Evolutionary conservation across 139 green algal genomes (phyloP), one percentile per base, ranked within the genome.

Genomic region (Closterium sp.): DNA sequence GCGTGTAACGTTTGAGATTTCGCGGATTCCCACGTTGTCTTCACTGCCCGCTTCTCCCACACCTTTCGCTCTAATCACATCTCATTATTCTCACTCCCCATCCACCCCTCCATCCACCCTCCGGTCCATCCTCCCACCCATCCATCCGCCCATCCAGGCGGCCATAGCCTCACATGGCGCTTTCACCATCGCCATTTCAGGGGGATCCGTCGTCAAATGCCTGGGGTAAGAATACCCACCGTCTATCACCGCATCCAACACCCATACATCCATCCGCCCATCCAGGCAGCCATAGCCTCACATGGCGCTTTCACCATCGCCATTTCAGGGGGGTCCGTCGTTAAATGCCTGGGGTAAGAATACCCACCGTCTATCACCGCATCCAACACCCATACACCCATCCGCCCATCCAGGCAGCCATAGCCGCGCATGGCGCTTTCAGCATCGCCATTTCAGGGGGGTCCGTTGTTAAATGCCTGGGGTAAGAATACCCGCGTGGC

Each of bases 321-420:
- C n/a, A n/a, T n/a, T n/a, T n/a, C 91, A n/a, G 91, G 91, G 24
- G 91, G 91, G 7, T 93, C 91, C 13, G 45, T n/a, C n/a, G n/a
- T n/a, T n/a, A n/a, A n/a, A n/a, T n/a, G n/a, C n/a, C n/a, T n/a
- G n/a, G n/a, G n/a, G n/a, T n/a, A n/a, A n/a, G n/a, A n/a, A n/a
- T n/a, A n/a, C n/a, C n/a, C n/a, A n/a, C n/a, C n/a, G n/a, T n/a
- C n/a, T n/a, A n/a, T n/a, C n/a, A n/a, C n/a, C n/a, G n/a, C n/a
- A n/a, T n/a, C n/a, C n/a, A n/a, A n/a, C n/a, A n/a, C n/a, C n/a
- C 13, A 22, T 5, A 13, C 19, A 79, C 27, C 10, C 62, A 79
- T 13, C 62, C 62, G 38, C 62, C 62, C 62, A 79, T 27, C 50
- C 62, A 79, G 62, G 85, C 84, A 22, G 87, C 62, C 22, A 70